Evolutionary conservation across 2,329 filamentous ascomycete species (phyloP).

Genomic region (Fusarium austroafricanum): DNA sequence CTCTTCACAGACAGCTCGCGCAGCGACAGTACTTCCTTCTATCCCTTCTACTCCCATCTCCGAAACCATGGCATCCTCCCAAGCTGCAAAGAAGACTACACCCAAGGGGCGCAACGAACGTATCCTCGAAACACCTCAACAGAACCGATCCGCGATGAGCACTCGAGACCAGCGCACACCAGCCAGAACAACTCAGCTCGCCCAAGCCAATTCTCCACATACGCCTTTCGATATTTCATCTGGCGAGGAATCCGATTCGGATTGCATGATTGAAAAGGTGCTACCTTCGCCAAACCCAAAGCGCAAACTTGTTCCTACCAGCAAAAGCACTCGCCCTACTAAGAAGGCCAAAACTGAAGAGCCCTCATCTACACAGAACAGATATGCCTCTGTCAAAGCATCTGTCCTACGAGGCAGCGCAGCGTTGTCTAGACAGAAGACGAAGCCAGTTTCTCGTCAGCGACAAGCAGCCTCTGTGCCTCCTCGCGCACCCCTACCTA

Average conservation of each 20-base stretch:
- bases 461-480: background rate
- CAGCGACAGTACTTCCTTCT: background rate
- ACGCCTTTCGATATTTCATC: slow-evolving; percentile 39
- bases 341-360: slow-evolving; percentile 20
- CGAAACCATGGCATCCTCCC: slow-evolving; percentile 9
- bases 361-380: background rate
- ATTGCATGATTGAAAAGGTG: slow-evolving; percentile 28
- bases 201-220: slow-evolving; percentile 27
- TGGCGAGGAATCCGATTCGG: slow-evolving; percentile 27
- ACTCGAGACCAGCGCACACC: slow-evolving; percentile 2
- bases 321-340: background rate
- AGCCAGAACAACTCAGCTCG: background rate
- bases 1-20: background rate
- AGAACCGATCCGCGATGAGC: background rate
- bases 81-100: slow-evolving; percentile 1
- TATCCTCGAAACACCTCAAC: slow-evolving; percentile 13
- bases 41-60: slow-evolving; percentile 3
- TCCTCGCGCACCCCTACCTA: background rate
- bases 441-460: background rate
- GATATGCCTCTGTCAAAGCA: slow-evolving; percentile 1
- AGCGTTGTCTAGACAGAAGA: background rate
- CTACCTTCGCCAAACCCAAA: slow-evolving; percentile 16
- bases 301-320: slow-evolving; percentile 17
- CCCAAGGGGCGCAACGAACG: background rate
- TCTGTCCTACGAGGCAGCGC: background rate